Conservation (phyloP, 495 filamentous ascomycete species). For the Entonaema liquescens region DNA sequence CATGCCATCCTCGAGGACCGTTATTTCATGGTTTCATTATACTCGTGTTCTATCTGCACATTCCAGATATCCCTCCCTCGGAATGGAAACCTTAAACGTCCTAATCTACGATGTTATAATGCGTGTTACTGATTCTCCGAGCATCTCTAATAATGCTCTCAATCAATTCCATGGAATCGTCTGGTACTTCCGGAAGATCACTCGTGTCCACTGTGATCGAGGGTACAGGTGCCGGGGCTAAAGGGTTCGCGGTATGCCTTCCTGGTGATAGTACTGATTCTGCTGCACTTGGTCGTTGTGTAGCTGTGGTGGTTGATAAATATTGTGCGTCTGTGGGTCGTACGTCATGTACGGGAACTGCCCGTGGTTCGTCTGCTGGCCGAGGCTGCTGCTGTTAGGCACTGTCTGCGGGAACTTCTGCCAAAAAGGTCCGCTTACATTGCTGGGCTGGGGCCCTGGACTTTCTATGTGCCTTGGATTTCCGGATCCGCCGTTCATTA, state of each 20-base stretch:
- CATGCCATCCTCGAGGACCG: not conserved
- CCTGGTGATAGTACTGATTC: not conserved
- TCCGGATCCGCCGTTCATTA: slow-evolving; percentile 10
- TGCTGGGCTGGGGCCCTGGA: slow-evolving; percentile 40
- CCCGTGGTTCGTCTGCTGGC: slow-evolving; percentile 24
- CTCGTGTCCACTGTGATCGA: slow-evolving; percentile 12
- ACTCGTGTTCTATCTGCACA: slow-evolving; percentile 9
- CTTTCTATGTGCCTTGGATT: slow-evolving; percentile 30
- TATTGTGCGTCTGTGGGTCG: slow-evolving; percentile 12
- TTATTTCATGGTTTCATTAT: slow-evolving; percentile 24
- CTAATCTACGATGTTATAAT: slow-evolving; percentile 1
- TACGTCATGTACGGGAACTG: slow-evolving; percentile 21
- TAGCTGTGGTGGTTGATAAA: slow-evolving; percentile 14
- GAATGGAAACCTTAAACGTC: not conserved
- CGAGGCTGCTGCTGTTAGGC: slow-evolving; percentile 47
- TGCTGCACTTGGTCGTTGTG: slow-evolving; percentile 7
- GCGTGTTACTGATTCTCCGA: slow-evolving; percentile 39
- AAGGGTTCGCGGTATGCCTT: slow-evolving; percentile 4
- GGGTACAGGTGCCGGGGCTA: slow-evolving; percentile 13
- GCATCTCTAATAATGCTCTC: slow-evolving; percentile 58
- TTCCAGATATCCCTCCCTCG: not conserved
- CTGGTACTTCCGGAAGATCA: slow-evolving; percentile 52
- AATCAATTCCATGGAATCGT: slow-evolving; percentile 58
- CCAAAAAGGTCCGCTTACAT: slow-evolving; percentile 48
- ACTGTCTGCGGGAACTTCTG: slow-evolving; percentile 41